A percentile compares a stretch with the other conserved stretches of the same genome.
These are phyloP conservation scores for Kluyveromyces siamensis DNA, from an alignment of 805 yeast genomes.

Conservation along the genomic window DNA sequence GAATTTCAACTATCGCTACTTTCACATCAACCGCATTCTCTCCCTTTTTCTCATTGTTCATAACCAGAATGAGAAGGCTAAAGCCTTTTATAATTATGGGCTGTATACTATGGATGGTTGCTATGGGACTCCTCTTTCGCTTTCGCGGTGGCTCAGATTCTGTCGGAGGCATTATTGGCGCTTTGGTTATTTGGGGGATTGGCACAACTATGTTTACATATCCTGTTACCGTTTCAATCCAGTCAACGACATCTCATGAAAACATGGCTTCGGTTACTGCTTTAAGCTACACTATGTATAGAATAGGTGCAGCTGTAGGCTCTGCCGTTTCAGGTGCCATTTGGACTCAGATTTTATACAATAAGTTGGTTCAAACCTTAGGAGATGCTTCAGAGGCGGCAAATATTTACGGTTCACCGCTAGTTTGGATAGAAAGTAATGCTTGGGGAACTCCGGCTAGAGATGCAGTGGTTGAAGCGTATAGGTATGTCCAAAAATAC, in stretches of 20 bases:
- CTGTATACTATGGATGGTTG: constrained; percentile 44
- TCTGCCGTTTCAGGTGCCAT: constrained; percentile 62
- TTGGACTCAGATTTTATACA: constrained; percentile 55
- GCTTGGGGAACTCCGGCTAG: constrained; percentile 63
- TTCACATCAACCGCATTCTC: constrained; percentile 59
- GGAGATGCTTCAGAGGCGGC: constrained; percentile 33
- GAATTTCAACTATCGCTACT: constrained; percentile 52
- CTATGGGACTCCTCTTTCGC: constrained; percentile 39
- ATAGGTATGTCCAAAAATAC: constrained; percentile 49
- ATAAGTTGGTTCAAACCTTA: constrained; percentile 29
- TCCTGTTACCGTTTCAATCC: constrained; percentile 52
- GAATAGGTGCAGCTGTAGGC: constrained; percentile 62
- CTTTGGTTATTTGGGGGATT: constrained; percentile 50
- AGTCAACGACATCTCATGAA: constrained; percentile 53
- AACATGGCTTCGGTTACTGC: constrained; percentile 60
- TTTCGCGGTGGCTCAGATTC: constrained; percentile 47
- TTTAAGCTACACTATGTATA: constrained; percentile 46
- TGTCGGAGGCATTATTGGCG: constrained; percentile 42
- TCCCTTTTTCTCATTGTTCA: constrained; percentile 44
- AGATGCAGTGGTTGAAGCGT: constrained; percentile 46
- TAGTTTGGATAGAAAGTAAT: constrained; percentile 36
- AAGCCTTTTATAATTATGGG: constrained; percentile 58
- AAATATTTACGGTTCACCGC: constrained; percentile 45
- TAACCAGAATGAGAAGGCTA: constrained; percentile 39
- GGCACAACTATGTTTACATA: constrained; percentile 68